Evolutionary conservation across 2,329 filamentous ascomycete genomes (phyloP), one percentile per base, ranked within the genome.

Genomic region (Aspergillus ruber): DNA sequence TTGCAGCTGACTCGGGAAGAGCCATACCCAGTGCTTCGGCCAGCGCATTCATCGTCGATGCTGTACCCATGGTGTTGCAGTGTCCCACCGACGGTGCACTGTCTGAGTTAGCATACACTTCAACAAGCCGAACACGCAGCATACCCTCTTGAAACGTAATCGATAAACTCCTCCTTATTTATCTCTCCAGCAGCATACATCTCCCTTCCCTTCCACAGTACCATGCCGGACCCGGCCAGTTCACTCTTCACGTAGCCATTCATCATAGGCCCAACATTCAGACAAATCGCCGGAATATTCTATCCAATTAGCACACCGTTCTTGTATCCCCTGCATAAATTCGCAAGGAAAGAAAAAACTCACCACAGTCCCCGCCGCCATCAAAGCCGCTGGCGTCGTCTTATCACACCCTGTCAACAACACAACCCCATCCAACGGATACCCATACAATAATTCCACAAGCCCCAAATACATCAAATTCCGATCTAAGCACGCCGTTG

Each of bases 1-100:
- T 77, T 3, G 73, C 73, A 2, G 74, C 71, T 3, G 74, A 75
- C 1, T 74, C 75, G 0, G 75, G 74, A 0, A 79, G 66, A 0
- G 74, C 72, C 72, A 79, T 77, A 29, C 76, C 76, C 3, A 79
- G 63, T 3, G 75, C 74, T 55, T 78, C 75, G 43, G 74, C 74
- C 2, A 77, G 66, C 1, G 74, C 73, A 51, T 77, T 77, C 74
- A 78, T 77, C 0, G 74, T 78, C 6, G 72, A 74, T 2, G 75
- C 75, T 13, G 75, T 78, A 42, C 75, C 74, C 75, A 78, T 78
- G 13, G 74, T 77, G 55, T 77, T 77, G 56, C 75, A 78, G 51
- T 76, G 74, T 33, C 72, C 75, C 6, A 64, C 70, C 2, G 70
- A 75, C 1, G 72, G 74, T 9, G 73, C 71, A 20, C 71, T 71